phyloP scores from a whole-genome alignment of 208 protist species.

The Strigomonas oncopelti region DNA sequence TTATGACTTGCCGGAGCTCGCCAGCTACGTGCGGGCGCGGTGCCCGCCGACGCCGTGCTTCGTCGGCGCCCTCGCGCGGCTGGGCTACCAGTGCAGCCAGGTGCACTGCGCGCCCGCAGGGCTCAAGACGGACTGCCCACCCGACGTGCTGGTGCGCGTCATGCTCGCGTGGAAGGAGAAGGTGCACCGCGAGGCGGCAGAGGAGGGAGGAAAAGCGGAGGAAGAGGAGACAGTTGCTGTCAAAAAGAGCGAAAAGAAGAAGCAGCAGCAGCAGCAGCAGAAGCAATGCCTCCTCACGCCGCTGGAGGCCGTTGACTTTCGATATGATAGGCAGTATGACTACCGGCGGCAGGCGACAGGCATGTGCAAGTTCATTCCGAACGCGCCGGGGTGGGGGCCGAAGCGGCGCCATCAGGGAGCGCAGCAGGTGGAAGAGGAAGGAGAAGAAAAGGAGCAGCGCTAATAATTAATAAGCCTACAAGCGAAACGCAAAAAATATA shows the following conservation, averaged over 20 bases:
- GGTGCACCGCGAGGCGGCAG: slow-evolving; percentile 24
- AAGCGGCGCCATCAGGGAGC: slow-evolving; percentile 78
- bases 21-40: slow-evolving; percentile 69
- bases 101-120: slow-evolving; percentile 86
- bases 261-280: slow-evolving; percentile 9
- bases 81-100: slow-evolving; percentile 87
- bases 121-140: slow-evolving; percentile 92
- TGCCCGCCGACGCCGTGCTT: slow-evolving; percentile 73
- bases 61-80: slow-evolving; percentile 66
- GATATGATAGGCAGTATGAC: slow-evolving; percentile 76
- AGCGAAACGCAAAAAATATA: too few relatives aligned
- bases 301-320: slow-evolving; percentile 59
- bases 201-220: not conserved
- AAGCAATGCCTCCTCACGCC: slow-evolving; percentile 32
- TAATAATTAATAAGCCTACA: slow-evolving; percentile 13
- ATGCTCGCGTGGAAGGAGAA: slow-evolving; percentile 76
- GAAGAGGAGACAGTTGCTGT: not conserved
- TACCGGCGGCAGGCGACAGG: slow-evolving; percentile 68
- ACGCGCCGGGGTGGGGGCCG: slow-evolving; percentile 85
- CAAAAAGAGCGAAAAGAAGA: slow-evolving; percentile 7
- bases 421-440: slow-evolving; percentile 20
- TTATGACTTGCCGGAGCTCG: slow-evolving; percentile 66
- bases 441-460: slow-evolving; percentile 1
- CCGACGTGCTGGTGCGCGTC: slow-evolving; percentile 75
- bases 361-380: slow-evolving; percentile 85